Percentiles rank a stretch among this genome's conserved stretches.
Evolutionary conservation across 768 basidiomycete species (phyloP).

Genomic region (Clavulina sp.): DNA sequence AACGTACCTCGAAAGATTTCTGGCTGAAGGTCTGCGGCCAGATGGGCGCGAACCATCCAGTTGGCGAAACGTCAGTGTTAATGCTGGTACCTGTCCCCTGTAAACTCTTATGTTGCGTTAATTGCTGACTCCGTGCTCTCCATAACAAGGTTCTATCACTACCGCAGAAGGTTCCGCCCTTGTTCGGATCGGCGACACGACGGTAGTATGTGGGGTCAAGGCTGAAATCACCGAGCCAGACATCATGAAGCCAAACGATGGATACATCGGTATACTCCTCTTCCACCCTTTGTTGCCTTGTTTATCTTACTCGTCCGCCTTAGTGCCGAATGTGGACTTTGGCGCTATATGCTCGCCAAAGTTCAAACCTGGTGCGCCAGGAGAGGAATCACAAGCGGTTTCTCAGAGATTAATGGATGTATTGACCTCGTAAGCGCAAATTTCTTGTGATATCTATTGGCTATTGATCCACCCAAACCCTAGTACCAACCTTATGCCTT

Average conservation of each 20-base stretch:
- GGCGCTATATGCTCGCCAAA: slow-evolving; percentile 83
- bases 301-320: not conserved
- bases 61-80: slow-evolving; percentile 63
- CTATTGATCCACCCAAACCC: not conserved
- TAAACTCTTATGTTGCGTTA: not conserved
- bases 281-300: not conserved
- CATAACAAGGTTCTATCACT: slow-evolving; percentile 61
- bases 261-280: slow-evolving; percentile 55
- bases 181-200: slow-evolving; percentile 82
- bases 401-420: slow-evolving; percentile 63
- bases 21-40: slow-evolving; percentile 59
- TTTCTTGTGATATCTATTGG: not conserved
- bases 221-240: slow-evolving; percentile 89
- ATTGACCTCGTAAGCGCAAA: slow-evolving; percentile 23
- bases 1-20: slow-evolving; percentile 72
- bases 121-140: not conserved
- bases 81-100: slow-evolving; percentile 38
- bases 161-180: slow-evolving; percentile 89
- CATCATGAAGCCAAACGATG: slow-evolving; percentile 50
- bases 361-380: slow-evolving; percentile 91
- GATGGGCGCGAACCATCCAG: slow-evolving; percentile 56
- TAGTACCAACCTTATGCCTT: slow-evolving; percentile 51
- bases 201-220: slow-evolving; percentile 88
- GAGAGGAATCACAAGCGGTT: slow-evolving; percentile 84
- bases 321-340: slow-evolving; percentile 90